phyloP scores from a whole-genome alignment of 2,329 filamentous ascomycete genomes.

The Golovinomyces cichoracearum region DNA sequence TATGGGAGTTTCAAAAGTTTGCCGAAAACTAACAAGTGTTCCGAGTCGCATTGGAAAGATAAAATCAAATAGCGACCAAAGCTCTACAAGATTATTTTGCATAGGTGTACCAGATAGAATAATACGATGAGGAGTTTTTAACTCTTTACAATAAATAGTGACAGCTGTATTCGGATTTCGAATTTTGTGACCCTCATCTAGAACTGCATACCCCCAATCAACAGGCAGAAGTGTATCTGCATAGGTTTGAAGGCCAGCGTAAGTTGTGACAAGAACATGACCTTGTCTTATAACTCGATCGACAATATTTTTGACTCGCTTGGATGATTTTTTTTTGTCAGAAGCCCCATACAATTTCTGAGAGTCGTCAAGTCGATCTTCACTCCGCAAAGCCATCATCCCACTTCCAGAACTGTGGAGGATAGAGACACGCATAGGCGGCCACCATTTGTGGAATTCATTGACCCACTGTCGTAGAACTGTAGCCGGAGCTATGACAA shows the following conservation, averaged over 20 bases:
- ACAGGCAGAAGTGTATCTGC: slow-evolving; percentile 55
- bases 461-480: slow-evolving; percentile 96
- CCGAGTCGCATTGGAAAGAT: slow-evolving; percentile 90
- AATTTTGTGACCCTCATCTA: slow-evolving; percentile 96
- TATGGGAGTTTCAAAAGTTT: slow-evolving; percentile 84
- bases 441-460: slow-evolving; percentile 98
- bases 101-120: slow-evolving; percentile 93
- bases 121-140: slow-evolving; percentile 68
- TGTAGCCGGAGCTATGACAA: slow-evolving; percentile 81
- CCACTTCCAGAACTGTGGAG: slow-evolving; percentile 86
- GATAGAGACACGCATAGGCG: slow-evolving; percentile 86
- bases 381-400: slow-evolving; percentile 58
- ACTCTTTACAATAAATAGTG: slow-evolving; percentile 81
- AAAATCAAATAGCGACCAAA: slow-evolving; percentile 97
- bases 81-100: slow-evolving; percentile 82
- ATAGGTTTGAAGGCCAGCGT: slow-evolving; percentile 85
- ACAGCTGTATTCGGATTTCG: slow-evolving; percentile 88
- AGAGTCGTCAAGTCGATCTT: slow-evolving; percentile 32
- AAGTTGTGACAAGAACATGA: slow-evolving; percentile 85
- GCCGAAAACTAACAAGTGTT: slow-evolving; percentile 69
- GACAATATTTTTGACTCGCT: slow-evolving; percentile 54
- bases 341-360: slow-evolving; percentile 21
- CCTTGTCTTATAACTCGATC: slow-evolving; percentile 59
- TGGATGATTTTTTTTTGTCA: slow-evolving; percentile 27
- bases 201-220: slow-evolving; percentile 76